Evolutionary conservation across 2,329 filamentous ascomycete species (phyloP).

Genomic region (Aspergillus sp.): DNA sequence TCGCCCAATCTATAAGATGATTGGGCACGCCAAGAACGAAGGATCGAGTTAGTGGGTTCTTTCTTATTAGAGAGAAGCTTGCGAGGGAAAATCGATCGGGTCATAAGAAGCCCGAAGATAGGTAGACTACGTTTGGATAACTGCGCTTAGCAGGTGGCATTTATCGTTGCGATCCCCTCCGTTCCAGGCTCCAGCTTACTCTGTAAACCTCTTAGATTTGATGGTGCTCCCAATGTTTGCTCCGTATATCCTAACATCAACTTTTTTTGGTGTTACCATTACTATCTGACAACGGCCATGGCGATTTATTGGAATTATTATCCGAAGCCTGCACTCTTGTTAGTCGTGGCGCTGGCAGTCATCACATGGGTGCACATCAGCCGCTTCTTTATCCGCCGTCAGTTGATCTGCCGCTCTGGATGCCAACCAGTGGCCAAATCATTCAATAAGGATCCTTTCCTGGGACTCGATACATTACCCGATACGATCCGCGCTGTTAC

Average conservation of each 20-base stretch:
- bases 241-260: too few species aligned
- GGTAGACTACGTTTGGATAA: too few species aligned
- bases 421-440: constrained; percentile 10
- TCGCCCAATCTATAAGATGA: not conserved
- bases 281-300: too few species aligned
- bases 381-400: not conserved
- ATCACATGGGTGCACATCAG: not conserved
- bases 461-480: constrained; percentile 13
- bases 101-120: too few species aligned
- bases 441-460: constrained; percentile 10
- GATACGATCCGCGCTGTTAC: constrained; percentile 4
- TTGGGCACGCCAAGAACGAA: not conserved
- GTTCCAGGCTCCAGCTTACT: too few species aligned
- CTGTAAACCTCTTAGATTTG: too few species aligned
- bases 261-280: too few species aligned
- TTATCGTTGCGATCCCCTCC: too few species aligned
- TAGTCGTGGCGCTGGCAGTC: not conserved
- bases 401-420: constrained; percentile 12
- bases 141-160: too few species aligned
- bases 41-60: not conserved
- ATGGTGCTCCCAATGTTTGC: too few species aligned
- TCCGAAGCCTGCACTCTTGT: too few species aligned
- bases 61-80: not conserved
- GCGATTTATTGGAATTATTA: too few species aligned
- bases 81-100: not conserved